Percentiles rank a stretch among this genome's conserved stretches.
Evolutionary conservation across 2,329 filamentous ascomycete genomes (phyloP).

Genomic region (Lasiodiplodia hormozganensis): DNA sequence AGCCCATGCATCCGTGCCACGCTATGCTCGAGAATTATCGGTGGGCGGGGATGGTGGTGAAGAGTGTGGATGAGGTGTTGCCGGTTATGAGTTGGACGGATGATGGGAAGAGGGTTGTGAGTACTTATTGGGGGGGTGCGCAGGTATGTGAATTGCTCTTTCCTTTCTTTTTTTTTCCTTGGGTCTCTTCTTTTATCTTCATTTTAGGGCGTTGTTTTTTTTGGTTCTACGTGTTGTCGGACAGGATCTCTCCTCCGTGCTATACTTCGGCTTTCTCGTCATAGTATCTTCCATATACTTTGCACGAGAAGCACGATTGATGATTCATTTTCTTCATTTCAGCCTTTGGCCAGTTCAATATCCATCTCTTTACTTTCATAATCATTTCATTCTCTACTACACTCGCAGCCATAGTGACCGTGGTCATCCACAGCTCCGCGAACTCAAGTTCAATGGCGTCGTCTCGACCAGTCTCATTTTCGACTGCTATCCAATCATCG

Average conservation of each 20-base stretch:
- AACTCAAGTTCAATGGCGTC: slow-evolving; percentile 36
- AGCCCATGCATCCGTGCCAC: slow-evolving; percentile 4
- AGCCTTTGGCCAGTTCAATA: neutral
- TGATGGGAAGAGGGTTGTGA: slow-evolving; percentile 3
- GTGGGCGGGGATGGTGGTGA: slow-evolving; percentile 10
- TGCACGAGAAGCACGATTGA: too few relatives aligned
- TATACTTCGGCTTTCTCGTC: too few relatives aligned
- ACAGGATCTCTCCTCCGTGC: neutral
- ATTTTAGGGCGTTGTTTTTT: too few relatives aligned
- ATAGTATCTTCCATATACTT: too few relatives aligned
- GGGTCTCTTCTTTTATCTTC: neutral
- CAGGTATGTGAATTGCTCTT: neutral
- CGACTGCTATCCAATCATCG: slow-evolving; percentile 41
- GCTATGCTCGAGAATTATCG: slow-evolving; percentile 9
- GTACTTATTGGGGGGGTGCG: neutral
- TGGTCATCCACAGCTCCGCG: slow-evolving; percentile 32
- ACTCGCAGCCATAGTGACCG: neutral
- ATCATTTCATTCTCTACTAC: neutral
- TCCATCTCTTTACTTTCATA: neutral
- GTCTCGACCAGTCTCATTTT: slow-evolving; percentile 42
- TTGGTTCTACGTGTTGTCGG: too few relatives aligned
- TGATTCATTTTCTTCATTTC: too few relatives aligned
- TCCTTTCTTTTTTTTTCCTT: neutral
- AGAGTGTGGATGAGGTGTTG: neutral
- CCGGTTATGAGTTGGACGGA: slow-evolving; percentile 16